Conservation (phyloP, 495 filamentous ascomycete species). For the Chaetomium cochliodes region DNA sequence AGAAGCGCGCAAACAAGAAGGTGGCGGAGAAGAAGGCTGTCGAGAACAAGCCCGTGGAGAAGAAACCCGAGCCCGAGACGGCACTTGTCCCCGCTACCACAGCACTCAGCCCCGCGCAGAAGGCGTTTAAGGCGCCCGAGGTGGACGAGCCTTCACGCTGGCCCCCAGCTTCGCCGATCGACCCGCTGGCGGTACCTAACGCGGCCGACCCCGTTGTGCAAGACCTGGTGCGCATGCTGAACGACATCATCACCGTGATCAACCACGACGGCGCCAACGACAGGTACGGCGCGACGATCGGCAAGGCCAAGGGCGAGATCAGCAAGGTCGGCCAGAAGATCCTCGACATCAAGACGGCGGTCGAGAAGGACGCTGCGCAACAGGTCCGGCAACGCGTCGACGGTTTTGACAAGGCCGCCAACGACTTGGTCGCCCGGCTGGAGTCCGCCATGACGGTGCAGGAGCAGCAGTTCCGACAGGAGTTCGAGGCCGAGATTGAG, state of each 20-base stretch:
- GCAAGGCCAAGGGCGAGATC: constrained; percentile 82
- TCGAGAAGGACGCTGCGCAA: constrained; percentile 68
- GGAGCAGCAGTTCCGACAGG: constrained; percentile 74
- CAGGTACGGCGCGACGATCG: constrained; percentile 72
- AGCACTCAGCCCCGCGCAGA: constrained; percentile 14
- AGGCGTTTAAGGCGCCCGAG: constrained; percentile 50
- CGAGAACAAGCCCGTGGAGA: constrained; percentile 8
- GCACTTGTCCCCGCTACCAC: not conserved
- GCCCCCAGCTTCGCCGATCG: constrained; percentile 64
- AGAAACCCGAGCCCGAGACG: not conserved
- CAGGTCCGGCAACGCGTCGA: constrained; percentile 68
- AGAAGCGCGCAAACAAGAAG: not conserved
- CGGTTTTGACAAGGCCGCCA: constrained; percentile 49
- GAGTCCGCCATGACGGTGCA: constrained; percentile 70
- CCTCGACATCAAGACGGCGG: constrained; percentile 61
- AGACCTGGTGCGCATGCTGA: constrained; percentile 91
- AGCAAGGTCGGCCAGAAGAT: constrained; percentile 73
- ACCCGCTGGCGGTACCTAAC: constrained; percentile 66
- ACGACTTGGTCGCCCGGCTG: constrained; percentile 76
- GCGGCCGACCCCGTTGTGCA: constrained; percentile 85
- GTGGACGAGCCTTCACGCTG: constrained; percentile 60
- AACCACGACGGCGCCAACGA: constrained; percentile 74
- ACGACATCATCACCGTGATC: constrained; percentile 89
- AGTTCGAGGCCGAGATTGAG: constrained; percentile 87
- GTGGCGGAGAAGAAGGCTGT: not conserved